phyloP scores from a whole-genome alignment of 352 stramenopile species.

The Pythium myriotylum region DNA sequence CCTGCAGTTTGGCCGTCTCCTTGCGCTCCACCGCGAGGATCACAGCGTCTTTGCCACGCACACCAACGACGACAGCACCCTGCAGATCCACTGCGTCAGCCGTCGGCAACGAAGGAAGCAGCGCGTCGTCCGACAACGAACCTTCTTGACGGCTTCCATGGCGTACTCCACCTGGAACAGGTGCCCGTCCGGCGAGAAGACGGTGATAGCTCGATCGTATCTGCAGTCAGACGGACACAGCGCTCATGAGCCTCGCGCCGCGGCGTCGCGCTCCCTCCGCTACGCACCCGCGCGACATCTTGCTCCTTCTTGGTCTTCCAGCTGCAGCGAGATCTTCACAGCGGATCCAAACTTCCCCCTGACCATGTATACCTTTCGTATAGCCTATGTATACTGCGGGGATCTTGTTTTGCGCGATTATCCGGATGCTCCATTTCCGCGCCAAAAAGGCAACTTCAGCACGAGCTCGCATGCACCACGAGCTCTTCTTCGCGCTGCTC shows the following conservation, averaged over 20 bases:
- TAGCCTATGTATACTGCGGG: background rate
- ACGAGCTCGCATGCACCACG: slow-evolving; percentile 59
- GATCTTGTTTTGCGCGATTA: too few species aligned
- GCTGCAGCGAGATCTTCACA: background rate
- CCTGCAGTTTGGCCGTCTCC: slow-evolving; percentile 92
- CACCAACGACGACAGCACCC: slow-evolving; percentile 96
- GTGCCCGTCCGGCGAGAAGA: slow-evolving; percentile 99
- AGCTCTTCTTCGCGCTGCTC: slow-evolving; percentile 77
- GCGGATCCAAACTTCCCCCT: background rate
- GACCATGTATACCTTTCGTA: background rate
- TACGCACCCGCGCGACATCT: slow-evolving; percentile 28
- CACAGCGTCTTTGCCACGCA: slow-evolving; percentile 96
- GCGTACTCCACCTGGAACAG: slow-evolving; percentile 99
- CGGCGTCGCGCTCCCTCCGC: background rate
- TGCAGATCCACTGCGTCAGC: slow-evolving; percentile 20
- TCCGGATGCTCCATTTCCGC: background rate
- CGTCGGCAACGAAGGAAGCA: too few species aligned
- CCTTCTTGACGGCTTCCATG: slow-evolving; percentile 98
- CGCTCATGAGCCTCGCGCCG: too few species aligned
- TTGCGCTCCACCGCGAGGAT: slow-evolving; percentile 93
- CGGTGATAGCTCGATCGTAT: slow-evolving; percentile 99
- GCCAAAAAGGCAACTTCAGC: background rate
- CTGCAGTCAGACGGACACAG: slow-evolving; percentile 38
- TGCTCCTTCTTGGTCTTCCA: slow-evolving; percentile 5
- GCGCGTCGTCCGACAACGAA: slow-evolving; percentile 18